Conservation (phyloP, 148 eudicot genomes). For the Oxyria digyna region DNA sequence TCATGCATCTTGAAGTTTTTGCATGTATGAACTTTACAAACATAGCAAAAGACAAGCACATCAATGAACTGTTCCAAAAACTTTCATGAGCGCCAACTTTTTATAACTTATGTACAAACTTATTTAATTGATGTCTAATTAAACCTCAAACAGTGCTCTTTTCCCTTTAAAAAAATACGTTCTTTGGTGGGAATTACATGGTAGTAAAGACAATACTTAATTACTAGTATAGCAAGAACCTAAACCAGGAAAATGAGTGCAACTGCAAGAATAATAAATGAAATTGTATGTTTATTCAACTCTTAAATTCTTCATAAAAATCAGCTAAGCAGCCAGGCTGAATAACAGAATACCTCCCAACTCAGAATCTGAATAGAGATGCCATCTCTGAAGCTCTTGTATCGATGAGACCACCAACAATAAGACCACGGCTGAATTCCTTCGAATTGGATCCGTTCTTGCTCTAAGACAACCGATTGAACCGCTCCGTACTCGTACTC, state of each 20-base stretch:
- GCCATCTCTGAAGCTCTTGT: constrained; percentile 90
- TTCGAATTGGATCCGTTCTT: no score
- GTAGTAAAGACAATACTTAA: no score
- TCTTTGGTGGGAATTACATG: background rate
- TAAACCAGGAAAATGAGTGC: background rate
- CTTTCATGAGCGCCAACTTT: background rate
- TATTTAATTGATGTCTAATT: background rate
- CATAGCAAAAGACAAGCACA: background rate
- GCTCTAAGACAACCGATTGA: no score
- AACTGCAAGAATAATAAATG: background rate
- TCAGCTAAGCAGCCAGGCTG: background rate
- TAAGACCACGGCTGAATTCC: no score
- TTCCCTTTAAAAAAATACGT: background rate
- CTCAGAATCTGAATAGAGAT: constrained; percentile 95
- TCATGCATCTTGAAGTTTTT: no score
- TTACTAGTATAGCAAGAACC: background rate
- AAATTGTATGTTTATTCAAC: background rate
- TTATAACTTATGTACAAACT: background rate
- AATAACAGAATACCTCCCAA: constrained; percentile 53
- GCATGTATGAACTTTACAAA: no score
- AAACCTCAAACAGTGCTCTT: background rate
- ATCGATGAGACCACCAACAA: no score
- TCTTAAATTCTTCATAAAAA: background rate
- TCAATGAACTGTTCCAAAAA: background rate
- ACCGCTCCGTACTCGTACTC: no score